A percentile compares a stretch with the other conserved stretches of the same genome.
Evolutionary conservation across 768 basidiomycete species (phyloP).

Genomic region (Podaxis sp.): DNA sequence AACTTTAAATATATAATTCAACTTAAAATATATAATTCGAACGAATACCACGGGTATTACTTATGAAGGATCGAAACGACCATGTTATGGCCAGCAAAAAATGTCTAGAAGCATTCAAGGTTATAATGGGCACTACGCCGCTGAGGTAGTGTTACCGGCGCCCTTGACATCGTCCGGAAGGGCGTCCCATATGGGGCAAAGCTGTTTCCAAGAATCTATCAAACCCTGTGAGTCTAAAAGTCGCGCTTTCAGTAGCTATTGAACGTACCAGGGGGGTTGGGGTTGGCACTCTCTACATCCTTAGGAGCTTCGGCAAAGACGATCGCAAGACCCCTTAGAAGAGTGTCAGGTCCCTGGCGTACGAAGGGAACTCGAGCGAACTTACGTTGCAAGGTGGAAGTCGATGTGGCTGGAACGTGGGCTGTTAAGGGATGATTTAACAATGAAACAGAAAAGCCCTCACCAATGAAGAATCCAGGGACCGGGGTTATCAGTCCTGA

Average conservation of each 20-base stretch:
- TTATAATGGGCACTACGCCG: too few species aligned
- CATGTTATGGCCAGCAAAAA: too few species aligned
- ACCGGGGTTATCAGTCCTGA: conserved; percentile 63
- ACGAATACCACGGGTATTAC: too few species aligned
- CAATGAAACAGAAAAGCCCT: neutral
- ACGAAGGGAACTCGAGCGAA: neutral
- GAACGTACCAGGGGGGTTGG: conserved; percentile 7
- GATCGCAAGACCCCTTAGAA: conserved; percentile 13
- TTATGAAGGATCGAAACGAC: too few species aligned
- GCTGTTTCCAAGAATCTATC: neutral
- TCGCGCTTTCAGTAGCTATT: neutral
- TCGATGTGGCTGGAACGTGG: conserved; percentile 28
- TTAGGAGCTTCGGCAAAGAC: conserved; percentile 16
- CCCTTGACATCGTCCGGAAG: neutral
- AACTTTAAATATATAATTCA: too few species aligned
- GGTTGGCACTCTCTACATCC: neutral
- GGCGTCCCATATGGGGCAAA: neutral
- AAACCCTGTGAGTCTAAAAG: neutral
- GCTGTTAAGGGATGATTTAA: neutral
- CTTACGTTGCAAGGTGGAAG: conserved; percentile 29
- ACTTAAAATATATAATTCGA: too few species aligned
- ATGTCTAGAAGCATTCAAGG: too few species aligned
- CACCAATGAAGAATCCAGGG: conserved; percentile 50
- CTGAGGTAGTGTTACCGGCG: neutral
- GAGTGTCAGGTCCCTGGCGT: neutral